A percentile compares a stretch with the other conserved stretches of the same genome.
Evolutionary conservation across 352 stramenopile species (phyloP).

Genomic region (Paralagenidium karlingii): DNA sequence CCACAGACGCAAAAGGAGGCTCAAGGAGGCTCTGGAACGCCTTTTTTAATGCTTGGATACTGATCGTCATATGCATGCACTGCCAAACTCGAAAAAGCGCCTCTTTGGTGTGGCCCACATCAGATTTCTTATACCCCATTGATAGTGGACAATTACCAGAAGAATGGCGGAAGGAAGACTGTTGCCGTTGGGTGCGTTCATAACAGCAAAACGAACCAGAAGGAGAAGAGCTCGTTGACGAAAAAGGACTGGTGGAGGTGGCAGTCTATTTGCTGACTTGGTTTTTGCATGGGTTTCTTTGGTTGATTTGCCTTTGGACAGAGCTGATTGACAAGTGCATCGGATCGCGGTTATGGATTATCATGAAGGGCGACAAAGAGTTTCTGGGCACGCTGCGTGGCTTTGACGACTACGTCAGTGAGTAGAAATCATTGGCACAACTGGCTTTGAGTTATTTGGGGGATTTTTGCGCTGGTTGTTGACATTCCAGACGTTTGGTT

Average conservation of each 20-base stretch:
- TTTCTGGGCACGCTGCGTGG: constrained; percentile 89
- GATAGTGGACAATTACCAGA: no score
- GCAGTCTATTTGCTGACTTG: background rate
- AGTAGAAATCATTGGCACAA: constrained; percentile 9
- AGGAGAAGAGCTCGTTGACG: background rate
- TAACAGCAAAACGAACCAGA: background rate
- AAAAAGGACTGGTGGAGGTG: background rate
- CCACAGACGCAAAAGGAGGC: no score
- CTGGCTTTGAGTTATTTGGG: background rate
- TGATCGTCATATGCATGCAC: no score
- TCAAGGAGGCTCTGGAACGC: no score
- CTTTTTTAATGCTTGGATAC: no score
- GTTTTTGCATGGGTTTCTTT: background rate
- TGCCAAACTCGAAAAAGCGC: no score
- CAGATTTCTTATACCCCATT: no score
- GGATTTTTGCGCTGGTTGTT: background rate
- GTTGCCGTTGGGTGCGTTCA: constrained; percentile 54
- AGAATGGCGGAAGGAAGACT: constrained; percentile 70
- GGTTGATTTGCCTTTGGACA: constrained; percentile 6
- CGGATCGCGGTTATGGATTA: constrained; percentile 96
- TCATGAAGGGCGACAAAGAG: constrained; percentile 98
- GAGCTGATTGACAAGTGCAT: constrained; percentile 99
- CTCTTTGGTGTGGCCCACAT: no score
- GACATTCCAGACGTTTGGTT: background rate
- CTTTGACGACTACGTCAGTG: constrained; percentile 97